Base-by-base conservation (phyloP, 1,284 basidiomycete species). In the Apiotrichum gracile region DNA sequence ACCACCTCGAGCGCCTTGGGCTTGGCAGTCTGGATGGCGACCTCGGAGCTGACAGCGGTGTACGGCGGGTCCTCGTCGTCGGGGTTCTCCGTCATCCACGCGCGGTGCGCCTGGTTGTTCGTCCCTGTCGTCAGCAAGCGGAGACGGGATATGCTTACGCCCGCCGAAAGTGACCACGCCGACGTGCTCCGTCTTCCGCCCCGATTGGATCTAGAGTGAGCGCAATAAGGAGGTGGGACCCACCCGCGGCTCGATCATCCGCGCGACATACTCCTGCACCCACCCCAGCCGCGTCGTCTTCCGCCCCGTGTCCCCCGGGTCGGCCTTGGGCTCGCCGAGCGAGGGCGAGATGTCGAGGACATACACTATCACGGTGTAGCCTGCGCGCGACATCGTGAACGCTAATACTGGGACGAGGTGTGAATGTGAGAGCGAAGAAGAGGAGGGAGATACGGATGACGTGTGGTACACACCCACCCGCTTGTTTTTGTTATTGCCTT, bases 191-290 rank as follows among this genome's bases (percentile, higher is more conserved):
- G 92, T 94, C 77, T 96, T 96, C 40, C 91, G 79, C 6, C 85
- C 87, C 61, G 87, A 83, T 68, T 85, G 90, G 56, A 96, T 90
- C 91, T 92, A 61, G 19, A 27, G 47, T 46, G 17, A 31, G 27
- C 34, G 16, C n/a, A 33, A 37, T n/a, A 5, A 34, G 12, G n/a
- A 7, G 33, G 14, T 17, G 41, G 26, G 27, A 61, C 76, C 17
- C 54, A 87, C 90, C 85, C 91, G 89, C 61, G 91, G 88, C 69
- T 92, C 89, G 35, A 91, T 82, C 73, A 89, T 89, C 53, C 90
- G 80, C 66, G 87, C 89, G 21, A 91, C 85, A 64, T 85, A 93
- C 65, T 91, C 88, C 51, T 92, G 79, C 0, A 82, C 81, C 82
- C 86, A 88, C 66, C 89, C 81, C 25, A 97, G 78, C 66, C 88